Conservation (phyloP, 495 filamentous ascomycete genomes). For the Daldinia caldariorum region DNA sequence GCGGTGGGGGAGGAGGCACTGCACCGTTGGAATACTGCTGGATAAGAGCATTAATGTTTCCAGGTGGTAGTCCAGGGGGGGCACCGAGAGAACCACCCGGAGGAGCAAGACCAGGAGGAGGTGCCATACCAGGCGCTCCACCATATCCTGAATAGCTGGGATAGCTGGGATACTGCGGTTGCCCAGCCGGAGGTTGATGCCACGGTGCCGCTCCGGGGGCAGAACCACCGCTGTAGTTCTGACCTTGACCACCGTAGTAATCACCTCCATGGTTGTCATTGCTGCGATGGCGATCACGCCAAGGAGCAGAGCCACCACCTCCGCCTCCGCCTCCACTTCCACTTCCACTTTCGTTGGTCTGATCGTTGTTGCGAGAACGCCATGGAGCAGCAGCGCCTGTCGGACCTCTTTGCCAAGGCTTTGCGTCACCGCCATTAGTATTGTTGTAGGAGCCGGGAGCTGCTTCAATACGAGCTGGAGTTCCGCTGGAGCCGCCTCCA, state of each 20-base stretch:
- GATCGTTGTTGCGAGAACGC: constrained; percentile 59
- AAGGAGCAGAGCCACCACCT: constrained; percentile 55
- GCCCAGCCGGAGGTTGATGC: constrained; percentile 69
- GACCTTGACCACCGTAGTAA: constrained; percentile 63
- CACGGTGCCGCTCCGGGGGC: constrained; percentile 69
- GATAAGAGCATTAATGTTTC: constrained; percentile 70
- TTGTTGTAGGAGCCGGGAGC: constrained; percentile 71
- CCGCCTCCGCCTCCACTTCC: constrained; percentile 18
- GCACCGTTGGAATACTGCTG: constrained; percentile 70
- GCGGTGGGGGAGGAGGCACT: constrained; percentile 63
- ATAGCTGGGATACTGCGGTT: constrained; percentile 65
- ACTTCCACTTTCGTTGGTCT: constrained; percentile 46
- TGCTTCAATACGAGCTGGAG: constrained; percentile 85
- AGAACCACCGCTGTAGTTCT: constrained; percentile 48
- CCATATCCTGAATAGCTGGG: constrained; percentile 68
- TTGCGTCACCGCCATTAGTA: constrained; percentile 62
- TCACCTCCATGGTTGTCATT: constrained; percentile 53
- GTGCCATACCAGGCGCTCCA: constrained; percentile 66
- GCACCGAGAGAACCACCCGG: constrained; percentile 66
- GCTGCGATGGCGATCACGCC: constrained; percentile 59
- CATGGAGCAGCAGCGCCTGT: constrained; percentile 89
- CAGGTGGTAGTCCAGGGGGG: constrained; percentile 67
- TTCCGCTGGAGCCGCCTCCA: constrained; percentile 75
- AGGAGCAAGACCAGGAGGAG: constrained; percentile 66
- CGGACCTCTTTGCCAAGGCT: constrained; percentile 93